Percentiles rank a stretch among this genome's conserved stretches.
Evolutionary conservation across 257 asterid genomes (phyloP).

Genomic region (Capsicum pubescens): DNA sequence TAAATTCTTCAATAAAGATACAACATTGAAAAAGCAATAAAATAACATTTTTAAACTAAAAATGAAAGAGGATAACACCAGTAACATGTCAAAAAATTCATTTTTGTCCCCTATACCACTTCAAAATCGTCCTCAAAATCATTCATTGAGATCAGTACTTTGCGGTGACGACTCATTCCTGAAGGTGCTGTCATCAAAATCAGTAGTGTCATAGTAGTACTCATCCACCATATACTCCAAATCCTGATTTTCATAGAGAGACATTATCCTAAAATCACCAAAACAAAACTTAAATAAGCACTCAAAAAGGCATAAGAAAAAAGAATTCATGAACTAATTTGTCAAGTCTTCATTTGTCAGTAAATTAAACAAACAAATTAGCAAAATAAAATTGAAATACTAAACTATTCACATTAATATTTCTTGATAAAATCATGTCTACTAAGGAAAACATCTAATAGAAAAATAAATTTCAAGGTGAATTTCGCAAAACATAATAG

Average conservation of each 20-base stretch:
- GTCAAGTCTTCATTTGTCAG: not conserved
- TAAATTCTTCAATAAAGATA: not conserved
- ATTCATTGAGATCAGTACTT: too few relatives aligned
- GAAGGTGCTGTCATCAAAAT: too few relatives aligned
- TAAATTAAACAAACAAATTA: too few relatives aligned
- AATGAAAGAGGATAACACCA: not conserved
- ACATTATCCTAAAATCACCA: constrained; percentile 46
- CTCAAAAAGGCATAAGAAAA: not conserved
- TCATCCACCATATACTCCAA: constrained; percentile 61
- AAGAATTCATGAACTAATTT: not conserved
- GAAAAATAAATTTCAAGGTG: not conserved
- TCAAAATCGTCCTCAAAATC: constrained; percentile 66
- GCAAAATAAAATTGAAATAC: too few relatives aligned
- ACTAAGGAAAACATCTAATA: not conserved
- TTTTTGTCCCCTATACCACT: constrained; percentile 37
- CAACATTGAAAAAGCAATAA: constrained; percentile 27
- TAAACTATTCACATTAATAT: too few relatives aligned
- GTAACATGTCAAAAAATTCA: not conserved
- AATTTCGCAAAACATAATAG: not conserved
- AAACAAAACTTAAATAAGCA: not conserved
- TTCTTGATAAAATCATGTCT: not conserved
- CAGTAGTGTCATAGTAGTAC: constrained; percentile 39
- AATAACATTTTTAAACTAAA: not conserved
- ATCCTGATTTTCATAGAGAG: constrained; percentile 57
- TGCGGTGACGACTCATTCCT: too few relatives aligned